Percentiles rank a stretch among this genome's conserved stretches.
These are phyloP conservation scores for Candida piceae DNA, from an alignment of 805 yeast genomes.

Conservation along the genomic window DNA sequence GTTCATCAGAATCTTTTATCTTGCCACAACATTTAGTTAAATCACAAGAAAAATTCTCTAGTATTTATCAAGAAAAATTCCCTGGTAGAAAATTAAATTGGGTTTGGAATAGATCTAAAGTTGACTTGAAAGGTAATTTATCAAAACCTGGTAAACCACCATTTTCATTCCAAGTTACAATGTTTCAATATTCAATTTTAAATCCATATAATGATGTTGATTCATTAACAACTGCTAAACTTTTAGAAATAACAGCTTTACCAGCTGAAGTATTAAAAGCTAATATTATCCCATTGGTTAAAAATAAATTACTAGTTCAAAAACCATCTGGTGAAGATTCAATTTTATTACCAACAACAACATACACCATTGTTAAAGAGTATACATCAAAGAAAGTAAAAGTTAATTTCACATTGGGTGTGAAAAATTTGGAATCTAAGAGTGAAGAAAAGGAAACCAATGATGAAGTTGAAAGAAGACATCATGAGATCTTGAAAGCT, in stretches of 20 bases:
- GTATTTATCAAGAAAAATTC: conserved; percentile 69
- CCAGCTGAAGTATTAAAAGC: conserved; percentile 62
- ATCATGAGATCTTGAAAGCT: conserved; percentile 70
- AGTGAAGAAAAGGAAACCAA: conserved; percentile 79
- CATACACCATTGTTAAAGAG: conserved; percentile 67
- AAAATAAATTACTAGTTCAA: conserved; percentile 68
- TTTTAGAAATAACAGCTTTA: conserved; percentile 64
- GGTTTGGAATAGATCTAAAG: conserved; percentile 94
- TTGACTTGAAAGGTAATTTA: conserved; percentile 83
- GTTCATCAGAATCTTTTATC: conserved; percentile 38
- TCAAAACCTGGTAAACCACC: conserved; percentile 79
- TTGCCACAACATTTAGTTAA: conserved; percentile 65
- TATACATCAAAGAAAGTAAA: conserved; percentile 81
- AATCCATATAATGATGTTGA: conserved; percentile 75
- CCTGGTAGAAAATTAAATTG: conserved; percentile 86
- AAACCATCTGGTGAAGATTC: conserved; percentile 57
- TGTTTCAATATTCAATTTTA: conserved; percentile 82
- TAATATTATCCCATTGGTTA: conserved; percentile 74
- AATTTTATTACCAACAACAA: conserved; percentile 47
- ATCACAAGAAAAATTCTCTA: conserved; percentile 62
- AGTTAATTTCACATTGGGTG: conserved; percentile 57
- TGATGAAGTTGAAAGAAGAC: conserved; percentile 64
- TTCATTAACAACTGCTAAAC: conserved; percentile 52
- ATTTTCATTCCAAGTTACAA: conserved; percentile 72
- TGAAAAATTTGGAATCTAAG: conserved; percentile 46